phyloP scores from a whole-genome alignment of 148 eudicot genomes.

The Gaultheria prostrata region DNA sequence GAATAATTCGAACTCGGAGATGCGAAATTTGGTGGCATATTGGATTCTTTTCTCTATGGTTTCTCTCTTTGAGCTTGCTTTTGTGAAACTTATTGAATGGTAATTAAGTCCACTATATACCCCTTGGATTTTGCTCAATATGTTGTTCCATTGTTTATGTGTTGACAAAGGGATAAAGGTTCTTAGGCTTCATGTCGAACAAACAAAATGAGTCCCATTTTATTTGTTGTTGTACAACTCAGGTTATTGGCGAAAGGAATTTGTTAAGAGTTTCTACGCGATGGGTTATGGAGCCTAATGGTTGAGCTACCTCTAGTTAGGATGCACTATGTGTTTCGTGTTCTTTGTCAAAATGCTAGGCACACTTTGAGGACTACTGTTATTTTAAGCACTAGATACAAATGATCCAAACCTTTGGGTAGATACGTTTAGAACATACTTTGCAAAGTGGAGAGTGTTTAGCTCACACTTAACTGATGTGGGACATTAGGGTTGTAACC shows the following conservation, averaged over 20 bases:
- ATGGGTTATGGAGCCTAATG: background rate
- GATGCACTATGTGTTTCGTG: no score
- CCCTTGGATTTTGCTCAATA: background rate
- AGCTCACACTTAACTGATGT: background rate
- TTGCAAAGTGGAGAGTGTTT: background rate
- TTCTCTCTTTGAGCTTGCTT: constrained; percentile 16
- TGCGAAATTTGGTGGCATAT: constrained; percentile 10
- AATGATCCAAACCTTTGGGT: background rate
- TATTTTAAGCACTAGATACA: no score
- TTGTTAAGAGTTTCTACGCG: background rate
- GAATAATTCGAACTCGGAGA: background rate
- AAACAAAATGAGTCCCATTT: background rate
- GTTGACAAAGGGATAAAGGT: background rate
- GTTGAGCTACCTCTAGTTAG: background rate
- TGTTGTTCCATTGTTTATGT: background rate
- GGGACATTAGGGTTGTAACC: background rate
- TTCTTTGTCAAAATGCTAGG: no score
- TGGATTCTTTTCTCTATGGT: constrained; percentile 19
- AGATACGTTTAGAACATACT: background rate
- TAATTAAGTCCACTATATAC: background rate
- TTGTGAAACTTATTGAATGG: constrained; percentile 15
- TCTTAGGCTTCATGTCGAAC: background rate
- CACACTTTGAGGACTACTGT: background rate
- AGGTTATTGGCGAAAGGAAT: background rate
- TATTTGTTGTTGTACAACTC: background rate